A percentile compares a stretch with the other conserved stretches of the same genome.
These are phyloP conservation scores for Ogataea ganodermae DNA, from an alignment of 805 yeast species.

Conservation along the genomic window DNA sequence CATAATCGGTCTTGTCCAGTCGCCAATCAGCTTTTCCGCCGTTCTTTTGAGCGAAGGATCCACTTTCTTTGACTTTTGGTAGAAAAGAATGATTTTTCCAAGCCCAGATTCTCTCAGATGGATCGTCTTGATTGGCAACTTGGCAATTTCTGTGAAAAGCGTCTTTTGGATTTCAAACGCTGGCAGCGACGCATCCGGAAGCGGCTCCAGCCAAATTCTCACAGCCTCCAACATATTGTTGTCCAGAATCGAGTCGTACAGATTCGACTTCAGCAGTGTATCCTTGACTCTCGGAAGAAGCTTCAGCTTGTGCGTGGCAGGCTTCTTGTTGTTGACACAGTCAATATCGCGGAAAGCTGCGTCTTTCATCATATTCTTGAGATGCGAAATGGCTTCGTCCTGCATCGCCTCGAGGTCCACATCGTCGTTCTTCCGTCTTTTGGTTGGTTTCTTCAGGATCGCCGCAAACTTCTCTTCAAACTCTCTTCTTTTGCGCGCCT, in stretches of 20 bases:
- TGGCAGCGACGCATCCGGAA: slow-evolving; percentile 98
- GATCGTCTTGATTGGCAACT: slow-evolving; percentile 91
- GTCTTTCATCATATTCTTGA: slow-evolving; percentile 87
- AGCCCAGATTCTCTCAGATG: slow-evolving; percentile 93
- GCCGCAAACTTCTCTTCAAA: slow-evolving; percentile 81
- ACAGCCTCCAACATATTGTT: slow-evolving; percentile 91
- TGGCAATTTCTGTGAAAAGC: slow-evolving; percentile 68
- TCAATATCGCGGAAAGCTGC: slow-evolving; percentile 77
- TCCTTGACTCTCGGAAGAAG: slow-evolving; percentile 77
- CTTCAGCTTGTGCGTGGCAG: slow-evolving; percentile 76
- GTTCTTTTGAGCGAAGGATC: slow-evolving; percentile 83
- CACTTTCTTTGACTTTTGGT: slow-evolving; percentile 86
- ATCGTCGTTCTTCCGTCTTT: slow-evolving; percentile 74
- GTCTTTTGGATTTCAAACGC: slow-evolving; percentile 94
- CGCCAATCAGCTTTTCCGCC: slow-evolving; percentile 89
- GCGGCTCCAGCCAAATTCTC: slow-evolving; percentile 95
- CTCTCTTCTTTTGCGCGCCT: slow-evolving; percentile 60
- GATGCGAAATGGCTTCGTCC: slow-evolving; percentile 80
- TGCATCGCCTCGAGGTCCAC: slow-evolving; percentile 94
- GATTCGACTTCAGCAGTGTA: slow-evolving; percentile 74
- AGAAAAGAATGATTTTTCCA: slow-evolving; percentile 91
- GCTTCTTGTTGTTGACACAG: slow-evolving; percentile 57
- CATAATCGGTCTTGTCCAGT: slow-evolving; percentile 98
- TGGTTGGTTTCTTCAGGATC: slow-evolving; percentile 63
- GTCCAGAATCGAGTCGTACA: slow-evolving; percentile 91